These are phyloP conservation scores for Nitzschia palea DNA, from an alignment of 108 stramenopile genomes.

Conservation along the genomic window DNA sequence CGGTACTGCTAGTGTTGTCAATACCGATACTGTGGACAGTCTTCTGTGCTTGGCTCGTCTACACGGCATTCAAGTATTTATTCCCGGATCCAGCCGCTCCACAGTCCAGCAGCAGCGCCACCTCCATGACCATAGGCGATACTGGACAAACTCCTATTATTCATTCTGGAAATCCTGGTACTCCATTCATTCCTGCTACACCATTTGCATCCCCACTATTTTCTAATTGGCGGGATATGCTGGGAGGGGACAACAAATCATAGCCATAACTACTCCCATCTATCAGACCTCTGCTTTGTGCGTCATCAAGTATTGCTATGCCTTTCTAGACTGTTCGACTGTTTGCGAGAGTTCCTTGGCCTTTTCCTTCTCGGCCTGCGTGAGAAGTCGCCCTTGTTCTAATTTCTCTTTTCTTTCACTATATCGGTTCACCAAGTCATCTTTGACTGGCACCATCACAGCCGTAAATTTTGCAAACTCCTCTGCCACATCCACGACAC, in stretches of 20 bases:
- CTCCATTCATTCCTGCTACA: conserved; percentile 64
- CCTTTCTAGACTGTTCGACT: conserved; percentile 40
- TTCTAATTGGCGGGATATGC: conserved; percentile 47
- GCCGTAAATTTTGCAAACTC: conserved; percentile 74
- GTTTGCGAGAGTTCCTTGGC: conserved; percentile 20
- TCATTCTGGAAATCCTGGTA: conserved; percentile 41
- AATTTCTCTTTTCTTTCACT: conserved; percentile 60
- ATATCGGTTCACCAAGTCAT: conserved; percentile 57
- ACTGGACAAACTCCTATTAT: conserved; percentile 38
- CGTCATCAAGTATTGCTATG: conserved; percentile 14
- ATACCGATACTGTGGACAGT: conserved; percentile 54
- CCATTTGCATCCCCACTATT: conserved; percentile 59
- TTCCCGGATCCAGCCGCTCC: conserved; percentile 23
- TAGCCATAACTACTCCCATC: background rate
- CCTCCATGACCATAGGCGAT: background rate
- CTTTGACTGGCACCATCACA: conserved; percentile 46
- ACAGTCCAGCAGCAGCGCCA: conserved; percentile 6
- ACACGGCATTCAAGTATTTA: conserved; percentile 26
- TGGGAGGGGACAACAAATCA: conserved; percentile 12
- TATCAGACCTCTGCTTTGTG: background rate
- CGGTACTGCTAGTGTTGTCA: conserved; percentile 47
- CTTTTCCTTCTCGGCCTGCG: conserved; percentile 65
- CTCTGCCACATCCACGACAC: conserved; percentile 69
- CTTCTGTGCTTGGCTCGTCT: conserved; percentile 43
- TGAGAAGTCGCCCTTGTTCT: conserved; percentile 49